These are phyloP conservation scores for Sordariomycetes sp. DNA, from an alignment of 2,329 filamentous ascomycete species.

Conservation along the genomic window DNA sequence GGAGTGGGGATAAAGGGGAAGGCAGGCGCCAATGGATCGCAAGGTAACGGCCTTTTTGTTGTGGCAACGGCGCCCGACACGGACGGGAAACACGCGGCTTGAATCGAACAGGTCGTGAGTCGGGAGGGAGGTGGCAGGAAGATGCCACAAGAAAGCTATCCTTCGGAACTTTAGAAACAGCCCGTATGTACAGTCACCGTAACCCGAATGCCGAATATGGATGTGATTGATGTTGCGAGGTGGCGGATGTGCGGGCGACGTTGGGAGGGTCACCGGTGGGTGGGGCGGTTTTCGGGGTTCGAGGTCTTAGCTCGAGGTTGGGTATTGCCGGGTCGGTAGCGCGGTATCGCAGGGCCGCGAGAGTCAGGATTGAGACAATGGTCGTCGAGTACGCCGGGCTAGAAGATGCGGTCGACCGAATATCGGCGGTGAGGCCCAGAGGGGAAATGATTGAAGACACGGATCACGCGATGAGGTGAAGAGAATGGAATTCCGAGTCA, in stretches of 20 bases:
- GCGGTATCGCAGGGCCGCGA: background rate
- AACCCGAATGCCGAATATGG: background rate
- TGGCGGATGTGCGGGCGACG: background rate
- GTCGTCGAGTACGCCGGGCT: background rate
- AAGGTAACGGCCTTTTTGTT: background rate
- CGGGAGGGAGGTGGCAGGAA: background rate
- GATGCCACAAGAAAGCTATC: background rate
- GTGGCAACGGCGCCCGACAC: background rate
- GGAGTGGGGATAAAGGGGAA: background rate
- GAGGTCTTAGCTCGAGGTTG: background rate
- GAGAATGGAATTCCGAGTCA: background rate
- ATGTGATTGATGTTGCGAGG: background rate
- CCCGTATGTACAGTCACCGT: background rate
- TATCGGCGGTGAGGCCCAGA: background rate
- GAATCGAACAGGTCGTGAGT: background rate
- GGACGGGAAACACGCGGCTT: background rate
- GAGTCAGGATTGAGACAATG: background rate
- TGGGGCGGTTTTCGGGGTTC: background rate
- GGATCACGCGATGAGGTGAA: background rate
- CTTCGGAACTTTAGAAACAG: background rate
- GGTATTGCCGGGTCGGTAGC: background rate
- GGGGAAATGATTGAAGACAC: background rate
- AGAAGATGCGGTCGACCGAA: background rate
- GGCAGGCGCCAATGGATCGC: background rate
- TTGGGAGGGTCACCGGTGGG: background rate